Base-by-base conservation (phyloP, 2,329 filamentous ascomycete species). In the Trichoderma arundinaceum region DNA sequence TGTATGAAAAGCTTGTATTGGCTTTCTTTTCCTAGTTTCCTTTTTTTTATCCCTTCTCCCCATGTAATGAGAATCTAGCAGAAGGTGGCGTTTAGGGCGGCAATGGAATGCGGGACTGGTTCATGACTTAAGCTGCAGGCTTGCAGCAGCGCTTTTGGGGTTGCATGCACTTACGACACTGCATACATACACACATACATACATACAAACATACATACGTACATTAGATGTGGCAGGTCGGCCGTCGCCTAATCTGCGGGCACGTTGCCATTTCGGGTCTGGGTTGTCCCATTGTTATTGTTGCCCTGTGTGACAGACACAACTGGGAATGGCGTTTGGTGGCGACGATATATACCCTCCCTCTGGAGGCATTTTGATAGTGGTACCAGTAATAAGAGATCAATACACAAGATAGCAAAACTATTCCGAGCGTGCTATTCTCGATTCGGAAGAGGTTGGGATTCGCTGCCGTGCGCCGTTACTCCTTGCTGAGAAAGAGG, bases 41-140 rank as follows among this genome's bases (percentile, higher is more conserved):
- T 63, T 38, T 41, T 41, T 39, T 41, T 39, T 41, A 38, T 54
- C 35, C 32, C 51, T 22, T 54, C 44, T 46, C 44, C 17, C 22
- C 17, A 19, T 22, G 7, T 46, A n/a, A n/a, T 7, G 35, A 41
- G 22, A 41, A 59, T n/a, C 43, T 13, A 15, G 49, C 48, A 53
- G 10, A 52, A 13, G 49, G 59, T 38, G 59, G 59, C 59, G 59
- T 63, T 63, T 43, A 63, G 44, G 63, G 53, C 56, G 53, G 48
- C 17, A 39, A 35, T 49, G 53, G 52, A 65, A 59, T 52, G 56
- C 32, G 38, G 22, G 44, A 53, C 19, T 41, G 51, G 51, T 52
- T 33, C 19, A 53, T 57, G 33, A 35, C 9, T 62, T 52, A 38
- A 28, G 59, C 59, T 63, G 59, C 58, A 52, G 35, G 38, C 52